phyloP scores from a whole-genome alignment of 2,329 filamentous ascomycete species.

The Madurella fahalii region DNA sequence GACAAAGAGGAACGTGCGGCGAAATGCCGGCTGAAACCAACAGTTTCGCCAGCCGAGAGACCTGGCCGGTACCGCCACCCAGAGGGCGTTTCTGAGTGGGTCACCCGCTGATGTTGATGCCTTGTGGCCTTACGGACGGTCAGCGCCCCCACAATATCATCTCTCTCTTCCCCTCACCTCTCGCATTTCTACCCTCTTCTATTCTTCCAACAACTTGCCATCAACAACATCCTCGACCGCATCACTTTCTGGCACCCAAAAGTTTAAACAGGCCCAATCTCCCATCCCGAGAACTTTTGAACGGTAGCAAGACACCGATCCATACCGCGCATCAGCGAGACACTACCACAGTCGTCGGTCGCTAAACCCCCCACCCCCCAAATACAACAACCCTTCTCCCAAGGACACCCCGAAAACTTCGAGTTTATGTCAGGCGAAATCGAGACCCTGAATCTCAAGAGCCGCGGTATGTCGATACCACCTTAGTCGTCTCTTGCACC shows the following conservation, averaged over 20 bases:
- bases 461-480: slow-evolving; percentile 66
- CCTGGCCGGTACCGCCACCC: slow-evolving; percentile 1
- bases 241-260: slow-evolving; percentile 21
- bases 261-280: slow-evolving; percentile 12
- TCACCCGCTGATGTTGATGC: slow-evolving; percentile 12
- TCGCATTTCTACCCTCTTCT: slow-evolving; percentile 21
- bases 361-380: slow-evolving; percentile 39
- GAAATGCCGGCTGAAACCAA: background rate
- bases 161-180: slow-evolving; percentile 25
- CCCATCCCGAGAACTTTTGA: background rate
- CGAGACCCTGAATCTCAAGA: slow-evolving; percentile 68
- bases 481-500: background rate
- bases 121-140: slow-evolving; percentile 20
- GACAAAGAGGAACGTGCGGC: background rate
- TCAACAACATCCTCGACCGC: slow-evolving; percentile 19
- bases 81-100: slow-evolving; percentile 3
- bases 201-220: slow-evolving; percentile 23
- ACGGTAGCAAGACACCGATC: slow-evolving; percentile 13
- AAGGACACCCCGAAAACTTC: slow-evolving; percentile 59
- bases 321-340: slow-evolving; percentile 41
- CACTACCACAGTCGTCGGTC: slow-evolving; percentile 48
- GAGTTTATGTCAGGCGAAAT: slow-evolving; percentile 97
- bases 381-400: slow-evolving; percentile 49
- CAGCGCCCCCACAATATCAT: slow-evolving; percentile 17
- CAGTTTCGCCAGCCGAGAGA: background rate